A percentile compares a stretch with the other conserved stretches of the same genome.
Conservation (phyloP, 768 basidiomycete genomes). For the Brasilioporus rufonigricans region DNA sequence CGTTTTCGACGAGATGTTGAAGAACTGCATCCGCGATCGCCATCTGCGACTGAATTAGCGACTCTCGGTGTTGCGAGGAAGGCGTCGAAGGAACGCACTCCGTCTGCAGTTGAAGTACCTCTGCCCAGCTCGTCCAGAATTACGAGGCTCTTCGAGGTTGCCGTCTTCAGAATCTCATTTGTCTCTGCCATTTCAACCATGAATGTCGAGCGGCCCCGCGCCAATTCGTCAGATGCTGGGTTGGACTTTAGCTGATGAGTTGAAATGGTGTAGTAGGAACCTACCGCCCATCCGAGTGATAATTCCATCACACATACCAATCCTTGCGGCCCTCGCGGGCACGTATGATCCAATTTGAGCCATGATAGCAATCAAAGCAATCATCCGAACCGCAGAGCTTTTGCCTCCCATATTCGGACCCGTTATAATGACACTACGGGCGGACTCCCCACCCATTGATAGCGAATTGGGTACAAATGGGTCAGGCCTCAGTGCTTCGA, state of each 20-base stretch:
- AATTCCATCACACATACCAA: conserved; percentile 82
- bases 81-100: conserved; percentile 40
- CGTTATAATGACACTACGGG: conserved; percentile 69
- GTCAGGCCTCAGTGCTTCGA: conserved; percentile 71
- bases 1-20: conserved; percentile 58
- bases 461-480: conserved; percentile 88
- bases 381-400: conserved; percentile 78
- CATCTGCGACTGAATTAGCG: conserved; percentile 49
- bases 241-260: neutral
- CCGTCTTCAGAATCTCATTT: conserved; percentile 78
- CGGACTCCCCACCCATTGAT: conserved; percentile 51
- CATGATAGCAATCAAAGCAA: conserved; percentile 71
- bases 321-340: conserved; percentile 69
- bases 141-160: conserved; percentile 75
- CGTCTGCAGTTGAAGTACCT: conserved; percentile 93
- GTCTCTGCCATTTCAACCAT: conserved; percentile 98
- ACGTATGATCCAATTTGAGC: conserved; percentile 93
- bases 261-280: conserved; percentile 17
- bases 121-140: conserved; percentile 89
- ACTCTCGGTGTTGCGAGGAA: neutral
- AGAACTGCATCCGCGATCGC: conserved; percentile 84
- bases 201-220: conserved; percentile 86
- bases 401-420: conserved; percentile 90
- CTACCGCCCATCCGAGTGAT: conserved; percentile 88
- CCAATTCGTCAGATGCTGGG: conserved; percentile 82